Conservation (phyloP, 352 stramenopile genomes). For the Globisporangium alternatum region DNA sequence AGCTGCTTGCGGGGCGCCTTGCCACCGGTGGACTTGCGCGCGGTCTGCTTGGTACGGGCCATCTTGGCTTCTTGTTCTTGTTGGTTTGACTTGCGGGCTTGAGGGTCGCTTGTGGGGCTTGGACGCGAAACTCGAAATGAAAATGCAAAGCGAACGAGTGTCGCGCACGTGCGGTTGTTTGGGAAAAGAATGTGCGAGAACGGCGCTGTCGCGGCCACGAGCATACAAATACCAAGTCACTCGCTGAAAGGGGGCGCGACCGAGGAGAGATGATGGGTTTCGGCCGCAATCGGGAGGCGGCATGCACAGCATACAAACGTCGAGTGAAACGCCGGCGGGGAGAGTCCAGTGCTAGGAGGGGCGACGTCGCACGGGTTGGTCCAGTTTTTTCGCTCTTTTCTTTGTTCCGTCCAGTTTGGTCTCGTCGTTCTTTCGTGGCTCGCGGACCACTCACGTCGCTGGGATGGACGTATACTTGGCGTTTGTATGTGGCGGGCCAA, state of each 20-base stretch:
- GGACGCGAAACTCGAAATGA: constrained; percentile 50
- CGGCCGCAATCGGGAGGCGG: constrained; percentile 7
- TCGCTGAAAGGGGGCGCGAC: constrained; percentile 33
- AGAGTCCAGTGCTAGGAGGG: constrained; percentile 15
- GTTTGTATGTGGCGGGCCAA: constrained; percentile 28
- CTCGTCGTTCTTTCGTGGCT: constrained; percentile 14
- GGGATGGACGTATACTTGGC: constrained; percentile 18
- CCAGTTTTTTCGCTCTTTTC: constrained; percentile 25
- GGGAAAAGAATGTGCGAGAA: constrained; percentile 4
- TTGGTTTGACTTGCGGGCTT: background rate
- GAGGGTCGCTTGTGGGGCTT: constrained; percentile 14
- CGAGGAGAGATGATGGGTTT: constrained; percentile 29
- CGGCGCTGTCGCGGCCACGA: constrained; percentile 11
- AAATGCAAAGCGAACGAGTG: constrained; percentile 6
- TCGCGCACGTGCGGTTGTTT: background rate
- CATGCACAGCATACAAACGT: constrained; percentile 1
- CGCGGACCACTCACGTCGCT: constrained; percentile 26
- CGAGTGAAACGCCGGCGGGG: constrained; percentile 3
- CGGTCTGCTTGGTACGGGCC: constrained; percentile 96
- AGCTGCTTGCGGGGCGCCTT: constrained; percentile 95
- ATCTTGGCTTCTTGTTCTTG: constrained; percentile 39
- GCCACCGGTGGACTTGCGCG: constrained; percentile 94
- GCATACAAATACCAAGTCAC: constrained; percentile 46
- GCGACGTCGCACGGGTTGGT: constrained; percentile 22
- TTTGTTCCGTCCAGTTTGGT: constrained; percentile 19